Evolutionary conservation across 257 asterid species (phyloP).

Genomic region (Solanum bulbocastanum): DNA sequence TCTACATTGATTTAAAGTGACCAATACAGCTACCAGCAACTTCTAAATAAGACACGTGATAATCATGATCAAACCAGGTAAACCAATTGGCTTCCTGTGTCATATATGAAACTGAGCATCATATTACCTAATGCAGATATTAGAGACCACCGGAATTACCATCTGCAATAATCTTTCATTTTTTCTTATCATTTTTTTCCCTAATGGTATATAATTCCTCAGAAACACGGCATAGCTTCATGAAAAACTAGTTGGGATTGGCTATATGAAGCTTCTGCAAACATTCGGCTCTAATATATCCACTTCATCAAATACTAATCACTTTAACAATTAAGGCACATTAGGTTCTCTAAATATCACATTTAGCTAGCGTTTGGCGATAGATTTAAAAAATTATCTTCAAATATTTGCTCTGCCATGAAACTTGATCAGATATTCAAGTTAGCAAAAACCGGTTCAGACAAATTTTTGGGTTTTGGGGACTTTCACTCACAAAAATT

Average conservation of each 20-base stretch:
- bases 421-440: background rate
- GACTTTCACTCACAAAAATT: background rate
- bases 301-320: background rate
- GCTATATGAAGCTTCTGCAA: background rate
- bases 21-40: background rate
- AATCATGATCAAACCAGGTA: background rate
- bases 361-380: background rate
- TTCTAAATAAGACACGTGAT: background rate
- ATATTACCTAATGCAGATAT: background rate
- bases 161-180: background rate
- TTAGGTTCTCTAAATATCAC: background rate
- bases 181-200: background rate
- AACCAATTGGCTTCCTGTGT: background rate
- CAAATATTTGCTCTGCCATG: background rate
- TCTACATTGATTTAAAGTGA: background rate
- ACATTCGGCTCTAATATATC: background rate
- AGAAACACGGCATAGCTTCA: background rate
- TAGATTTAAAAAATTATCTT: background rate
- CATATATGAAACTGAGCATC: background rate
- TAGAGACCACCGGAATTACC: background rate
- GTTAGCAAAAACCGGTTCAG: background rate
- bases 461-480: background rate
- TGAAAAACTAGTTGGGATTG: background rate
- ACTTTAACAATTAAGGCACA: background rate
- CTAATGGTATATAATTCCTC: background rate